Conservation (phyloP, 2,329 filamentous ascomycete genomes). For the Aspergillus arachidicola region DNA sequence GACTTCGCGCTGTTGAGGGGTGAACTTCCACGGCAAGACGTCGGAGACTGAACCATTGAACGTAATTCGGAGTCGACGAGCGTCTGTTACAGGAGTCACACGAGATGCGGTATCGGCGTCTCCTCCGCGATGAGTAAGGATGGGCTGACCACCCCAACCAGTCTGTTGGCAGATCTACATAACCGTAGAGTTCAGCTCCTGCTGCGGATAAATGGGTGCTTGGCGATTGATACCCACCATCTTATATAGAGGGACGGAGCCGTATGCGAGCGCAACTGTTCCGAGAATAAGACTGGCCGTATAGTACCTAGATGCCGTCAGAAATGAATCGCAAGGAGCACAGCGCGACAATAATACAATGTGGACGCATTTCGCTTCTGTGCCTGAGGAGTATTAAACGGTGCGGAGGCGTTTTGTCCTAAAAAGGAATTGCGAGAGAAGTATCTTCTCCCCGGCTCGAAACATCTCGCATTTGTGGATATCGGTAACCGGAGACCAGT, state of each 20-base stretch:
- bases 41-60: constrained; percentile 97
- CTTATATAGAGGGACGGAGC: constrained; percentile 68
- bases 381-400: constrained; percentile 38
- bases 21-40: constrained; percentile 95
- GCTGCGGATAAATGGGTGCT: neutral
- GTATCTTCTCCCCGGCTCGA: constrained; percentile 30
- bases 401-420: constrained; percentile 30
- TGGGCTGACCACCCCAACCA: constrained; percentile 87
- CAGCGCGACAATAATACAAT: constrained; percentile 44
- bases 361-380: constrained; percentile 57
- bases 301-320: constrained; percentile 57
- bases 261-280: constrained; percentile 65
- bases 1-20: constrained; percentile 94
- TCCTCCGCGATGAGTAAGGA: constrained; percentile 74
- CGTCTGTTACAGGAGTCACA: constrained; percentile 76
- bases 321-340: constrained; percentile 5
- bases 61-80: constrained; percentile 87
- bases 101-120: constrained; percentile 71
- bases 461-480: constrained; percentile 18
- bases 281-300: constrained; percentile 64
- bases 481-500: constrained; percentile 16
- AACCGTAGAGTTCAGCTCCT: neutral
- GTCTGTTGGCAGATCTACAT: constrained; percentile 54
- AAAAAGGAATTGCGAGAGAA: constrained; percentile 38
- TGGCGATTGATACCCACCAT: constrained; percentile 51